Evolutionary conservation across 164 flowering plant genomes (phyloP), one percentile per base, ranked within the genome.

Genomic region (Houttuynia cordata): DNA sequence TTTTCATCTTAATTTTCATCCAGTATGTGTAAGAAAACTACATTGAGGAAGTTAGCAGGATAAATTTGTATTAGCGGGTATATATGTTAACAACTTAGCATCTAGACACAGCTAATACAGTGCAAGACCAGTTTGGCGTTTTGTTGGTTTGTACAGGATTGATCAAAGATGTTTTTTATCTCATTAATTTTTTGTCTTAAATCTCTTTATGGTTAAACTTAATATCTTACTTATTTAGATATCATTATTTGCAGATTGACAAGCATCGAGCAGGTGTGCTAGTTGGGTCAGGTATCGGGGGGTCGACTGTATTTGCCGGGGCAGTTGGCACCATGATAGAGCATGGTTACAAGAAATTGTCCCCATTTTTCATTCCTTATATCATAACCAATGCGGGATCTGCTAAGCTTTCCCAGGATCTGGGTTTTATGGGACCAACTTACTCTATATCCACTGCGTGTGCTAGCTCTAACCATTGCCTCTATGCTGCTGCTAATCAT

Each of bases 201-300:
- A n/a, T n/a, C n/a, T n/a, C n/a, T n/a, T n/a, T n/a, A n/a, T n/a
- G n/a, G n/a, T n/a, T 55, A 20, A 20, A 55, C 52, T 64, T 19
- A 23, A 54, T 59, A 47, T 61, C 9, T 60, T n/a, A 47, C 25
- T 65, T 49, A 49, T 69, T 22, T 17, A 19, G 13, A 7, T n/a
- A n/a, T n/a, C n/a, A n/a, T 14, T 7, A 19, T 53, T 63, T 77
- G 73, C 85, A 91, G 97, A 75, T 88, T 67, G 87, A 91, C 53
- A 88, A 86, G 79, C 76, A 74, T 67, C 73, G 87, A 57, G 88
- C 83, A 61, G 96, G 96, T 69, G 94, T 91, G 62, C 84, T 91
- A 63, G 95, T n/a, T 91, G 63, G 97, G 96, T 65, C 97, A 14
- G 96, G 96, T 19, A 88, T 91, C 92, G 97, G 97, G 54, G 98